Conservation (phyloP, 371 early-diverging fungal genomes). For the Mortierella sp. region DNA sequence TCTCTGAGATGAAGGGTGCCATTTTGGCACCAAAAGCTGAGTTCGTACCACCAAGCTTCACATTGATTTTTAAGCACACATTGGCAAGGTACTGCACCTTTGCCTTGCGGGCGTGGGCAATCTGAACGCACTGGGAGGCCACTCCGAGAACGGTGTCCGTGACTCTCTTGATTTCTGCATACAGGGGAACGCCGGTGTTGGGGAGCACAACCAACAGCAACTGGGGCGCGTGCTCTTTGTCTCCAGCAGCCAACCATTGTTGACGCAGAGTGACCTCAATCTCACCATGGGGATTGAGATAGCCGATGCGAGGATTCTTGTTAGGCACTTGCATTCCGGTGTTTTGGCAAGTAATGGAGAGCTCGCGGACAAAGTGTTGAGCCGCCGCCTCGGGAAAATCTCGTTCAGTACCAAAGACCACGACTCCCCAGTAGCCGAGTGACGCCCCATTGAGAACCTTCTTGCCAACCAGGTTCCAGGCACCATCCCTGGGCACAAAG, state of each 20-base stretch:
- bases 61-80: slow-evolving; percentile 88
- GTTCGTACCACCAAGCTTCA: slow-evolving; percentile 90
- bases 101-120: slow-evolving; percentile 75
- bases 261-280: slow-evolving; percentile 78
- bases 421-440: slow-evolving; percentile 87
- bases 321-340: slow-evolving; percentile 73
- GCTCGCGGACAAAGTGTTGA: slow-evolving; percentile 68
- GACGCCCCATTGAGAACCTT: slow-evolving; percentile 82
- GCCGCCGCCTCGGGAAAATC: slow-evolving; percentile 52
- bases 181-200: slow-evolving; percentile 87
- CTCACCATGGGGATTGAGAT: slow-evolving; percentile 77
- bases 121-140: slow-evolving; percentile 94
- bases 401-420: slow-evolving; percentile 66
- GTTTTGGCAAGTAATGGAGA: slow-evolving; percentile 65
- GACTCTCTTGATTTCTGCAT: slow-evolving; percentile 95
- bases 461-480: slow-evolving; percentile 94
- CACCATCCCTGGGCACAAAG: slow-evolving; percentile 85
- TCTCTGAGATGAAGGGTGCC: slow-evolving; percentile 73
- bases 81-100: slow-evolving; percentile 78
- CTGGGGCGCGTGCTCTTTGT: slow-evolving; percentile 83
- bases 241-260: slow-evolving; percentile 78
- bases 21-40: slow-evolving; percentile 62
- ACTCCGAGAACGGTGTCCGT: slow-evolving; percentile 94
- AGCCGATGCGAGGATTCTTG: slow-evolving; percentile 79
- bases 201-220: slow-evolving; percentile 87